Evolutionary conservation across 345 rosid genomes (phyloP).

Genomic region (Litchi chinensis): DNA sequence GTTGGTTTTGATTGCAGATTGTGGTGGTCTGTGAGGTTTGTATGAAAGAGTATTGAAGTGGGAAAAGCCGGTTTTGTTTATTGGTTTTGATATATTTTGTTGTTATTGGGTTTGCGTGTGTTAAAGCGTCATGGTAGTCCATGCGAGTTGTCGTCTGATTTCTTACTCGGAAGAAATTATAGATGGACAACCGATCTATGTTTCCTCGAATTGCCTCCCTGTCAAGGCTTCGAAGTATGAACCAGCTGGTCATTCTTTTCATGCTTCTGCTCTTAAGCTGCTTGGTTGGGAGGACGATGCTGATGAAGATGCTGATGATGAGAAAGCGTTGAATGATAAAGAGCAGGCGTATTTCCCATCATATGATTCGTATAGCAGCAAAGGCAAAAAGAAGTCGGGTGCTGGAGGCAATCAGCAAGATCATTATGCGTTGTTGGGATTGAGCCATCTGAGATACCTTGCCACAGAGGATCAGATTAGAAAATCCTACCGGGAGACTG

Average conservation of each 20-base stretch:
- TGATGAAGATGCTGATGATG: slow-evolving; percentile 42
- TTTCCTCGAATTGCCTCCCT: slow-evolving; percentile 83
- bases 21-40: neutral
- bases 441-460: slow-evolving; percentile 91
- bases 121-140: slow-evolving; percentile 36
- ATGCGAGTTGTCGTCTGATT: slow-evolving; percentile 48
- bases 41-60: neutral
- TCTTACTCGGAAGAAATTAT: slow-evolving; percentile 77
- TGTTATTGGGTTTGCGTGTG: neutral
- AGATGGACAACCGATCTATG: slow-evolving; percentile 68
- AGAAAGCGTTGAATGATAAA: slow-evolving; percentile 59
- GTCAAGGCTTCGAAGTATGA: slow-evolving; percentile 74
- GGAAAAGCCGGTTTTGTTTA: slow-evolving; percentile 11
- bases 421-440: slow-evolving; percentile 90
- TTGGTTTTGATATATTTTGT: neutral
- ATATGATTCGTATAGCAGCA: slow-evolving; percentile 68
- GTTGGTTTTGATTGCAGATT: slow-evolving; percentile 17
- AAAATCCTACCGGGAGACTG: slow-evolving; percentile 88
- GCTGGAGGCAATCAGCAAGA: slow-evolving; percentile 74
- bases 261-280: slow-evolving; percentile 81
- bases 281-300: slow-evolving; percentile 68
- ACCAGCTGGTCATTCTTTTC: slow-evolving; percentile 95
- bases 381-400: slow-evolving; percentile 91
- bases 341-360: slow-evolving; percentile 66
- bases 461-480: slow-evolving; percentile 99